Evolutionary conservation across 352 stramenopile species (phyloP), one percentile per base, ranked within the genome.

Genomic region (Pythium sp.): DNA sequence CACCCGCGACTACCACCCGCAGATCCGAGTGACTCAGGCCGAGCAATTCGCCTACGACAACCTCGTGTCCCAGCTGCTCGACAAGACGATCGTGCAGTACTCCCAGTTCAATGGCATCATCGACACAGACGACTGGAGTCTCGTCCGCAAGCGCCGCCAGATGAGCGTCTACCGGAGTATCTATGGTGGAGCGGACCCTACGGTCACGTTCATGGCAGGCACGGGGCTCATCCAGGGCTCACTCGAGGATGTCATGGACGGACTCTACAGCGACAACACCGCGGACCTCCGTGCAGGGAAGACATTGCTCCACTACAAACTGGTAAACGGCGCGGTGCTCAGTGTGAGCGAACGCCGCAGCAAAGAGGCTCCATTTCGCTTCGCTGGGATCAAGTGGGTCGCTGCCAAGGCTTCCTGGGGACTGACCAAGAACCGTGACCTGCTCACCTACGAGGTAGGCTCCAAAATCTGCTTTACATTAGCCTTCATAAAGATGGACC

Each of bases 321-420:
- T 81, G 5, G 62, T 77, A 20, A 71, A 76, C 11, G 74, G 65
- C 2, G 68, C 65, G 0, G 59, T 81, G 15, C 64, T 84, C 28
- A 75, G 76, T 49, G 72, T 67, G 2, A 76, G 67, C 14, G 61
- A 78, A 66, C 67, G 72, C 2, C 67, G 70, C 1, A 79, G 61
- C 18, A 28, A 67, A 0, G 59, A 74, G 3, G 68, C 70, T 24
- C 77, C 77, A 24, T 84, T 73, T 32, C 69, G 67, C 55, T 84
- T 81, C 24, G 72, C 74, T 0, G 77, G 77, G 6, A 76, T 84
- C 70, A 81, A 81, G 56, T 84, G 74, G 77, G 74, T 72, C 41
- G 69, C 74, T 11, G 65, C 64, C 3, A 69, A 63, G 11, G 75
- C 64, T 20, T 65, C 64, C 32, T 80, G 77, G 74, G 74, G 77